phyloP scores from a whole-genome alignment of 345 rosid species.

The Moringa oleifera region DNA sequence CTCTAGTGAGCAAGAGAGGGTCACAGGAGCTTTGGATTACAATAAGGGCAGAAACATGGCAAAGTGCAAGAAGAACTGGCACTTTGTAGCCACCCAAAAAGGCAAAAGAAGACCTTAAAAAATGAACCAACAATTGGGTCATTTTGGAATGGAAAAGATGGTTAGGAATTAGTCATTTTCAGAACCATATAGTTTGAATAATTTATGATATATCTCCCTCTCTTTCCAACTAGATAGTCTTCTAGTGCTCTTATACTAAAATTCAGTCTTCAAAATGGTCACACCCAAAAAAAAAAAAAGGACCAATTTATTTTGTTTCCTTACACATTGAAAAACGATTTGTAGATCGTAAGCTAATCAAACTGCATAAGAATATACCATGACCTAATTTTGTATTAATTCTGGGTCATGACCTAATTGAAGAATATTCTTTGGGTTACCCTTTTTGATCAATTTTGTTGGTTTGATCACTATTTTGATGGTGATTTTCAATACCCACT shows the following conservation, averaged over 20 bases:
- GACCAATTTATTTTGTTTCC: too few species aligned
- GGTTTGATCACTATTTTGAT: neutral
- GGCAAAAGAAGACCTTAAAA: constrained; percentile 3
- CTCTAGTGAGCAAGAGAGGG: constrained; percentile 21
- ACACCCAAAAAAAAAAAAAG: too few species aligned
- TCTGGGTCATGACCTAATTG: neutral
- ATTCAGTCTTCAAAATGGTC: too few species aligned
- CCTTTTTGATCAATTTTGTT: neutral
- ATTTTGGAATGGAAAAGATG: constrained; percentile 23
- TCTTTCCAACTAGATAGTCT: constrained; percentile 24
- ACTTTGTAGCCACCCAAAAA: constrained; percentile 22
- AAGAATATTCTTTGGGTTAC: neutral
- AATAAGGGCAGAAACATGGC: constrained; percentile 24
- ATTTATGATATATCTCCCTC: constrained; percentile 6
- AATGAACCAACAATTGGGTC: neutral
- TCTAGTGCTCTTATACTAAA: constrained; percentile 18
- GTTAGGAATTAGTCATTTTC: constrained; percentile 66
- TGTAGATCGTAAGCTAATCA: too few species aligned
- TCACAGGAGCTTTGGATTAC: constrained; percentile 24
- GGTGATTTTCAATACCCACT: neutral
- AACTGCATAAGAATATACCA: too few species aligned
- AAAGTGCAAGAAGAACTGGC: constrained; percentile 18
- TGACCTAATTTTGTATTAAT: too few species aligned
- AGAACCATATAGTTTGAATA: constrained; percentile 16
- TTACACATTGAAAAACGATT: too few species aligned